Percentiles rank a stretch among this genome's conserved stretches.
These are phyloP conservation scores for Talaromyces liani DNA, from an alignment of 495 filamentous ascomycete genomes.

Conservation along the genomic window DNA sequence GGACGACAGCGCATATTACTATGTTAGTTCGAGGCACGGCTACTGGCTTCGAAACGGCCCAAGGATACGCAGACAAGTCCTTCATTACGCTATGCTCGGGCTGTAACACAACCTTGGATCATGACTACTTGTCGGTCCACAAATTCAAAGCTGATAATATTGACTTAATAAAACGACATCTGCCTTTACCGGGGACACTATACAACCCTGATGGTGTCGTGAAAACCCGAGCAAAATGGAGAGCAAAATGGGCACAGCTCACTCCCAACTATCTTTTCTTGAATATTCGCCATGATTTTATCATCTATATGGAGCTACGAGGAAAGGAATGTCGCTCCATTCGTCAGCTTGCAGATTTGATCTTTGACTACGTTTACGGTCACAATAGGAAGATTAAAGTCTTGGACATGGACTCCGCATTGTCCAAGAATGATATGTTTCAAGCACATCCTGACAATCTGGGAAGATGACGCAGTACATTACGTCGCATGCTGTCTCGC, in stretches of 20 bases:
- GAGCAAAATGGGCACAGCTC: not conserved
- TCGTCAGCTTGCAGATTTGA: conserved; percentile 1
- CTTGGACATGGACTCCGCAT: not conserved
- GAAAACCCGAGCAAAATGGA: not conserved
- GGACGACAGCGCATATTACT: conserved; percentile 48
- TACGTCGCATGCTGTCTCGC: conserved; percentile 67
- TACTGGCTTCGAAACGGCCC: conserved; percentile 17
- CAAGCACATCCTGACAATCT: not conserved
- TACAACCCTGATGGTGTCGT: conserved; percentile 30
- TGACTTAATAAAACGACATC: conserved; percentile 26
- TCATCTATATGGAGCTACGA: not conserved
- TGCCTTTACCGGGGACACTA: conserved; percentile 61
- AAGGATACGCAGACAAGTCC: conserved; percentile 58
- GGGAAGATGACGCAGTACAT: conserved; percentile 3
- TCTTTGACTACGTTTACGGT: not conserved
- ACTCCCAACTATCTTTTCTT: conserved; percentile 6
- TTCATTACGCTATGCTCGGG: conserved; percentile 33
- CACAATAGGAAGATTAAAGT: conserved; percentile 3
- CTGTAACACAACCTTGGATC: conserved; percentile 37
- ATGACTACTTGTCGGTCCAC: conserved; percentile 39
- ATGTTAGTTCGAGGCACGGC: conserved; percentile 9
- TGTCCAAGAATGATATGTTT: not conserved
- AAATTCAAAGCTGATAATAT: conserved; percentile 53
- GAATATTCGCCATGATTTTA: not conserved
- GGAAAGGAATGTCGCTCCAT: conserved; percentile 5